Evolutionary conservation across 192 early-diverging fungal species (phyloP), one percentile per base, ranked within the genome.

Genomic region (Irineochytrium annulatum): DNA sequence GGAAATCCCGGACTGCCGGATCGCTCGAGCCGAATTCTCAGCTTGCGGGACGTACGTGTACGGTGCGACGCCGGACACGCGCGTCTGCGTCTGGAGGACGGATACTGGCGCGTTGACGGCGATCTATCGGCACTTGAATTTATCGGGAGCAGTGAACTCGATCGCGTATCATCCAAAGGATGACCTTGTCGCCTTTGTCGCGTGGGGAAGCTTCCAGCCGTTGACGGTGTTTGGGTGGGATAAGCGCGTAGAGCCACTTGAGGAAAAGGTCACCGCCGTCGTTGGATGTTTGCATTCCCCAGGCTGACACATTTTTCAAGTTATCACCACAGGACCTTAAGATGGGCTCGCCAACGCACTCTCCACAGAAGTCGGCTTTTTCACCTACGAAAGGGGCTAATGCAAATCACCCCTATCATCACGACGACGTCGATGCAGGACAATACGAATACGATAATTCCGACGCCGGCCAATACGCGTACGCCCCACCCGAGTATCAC

Each of bases 131-230:
- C 24, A 26, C 11, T 45, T 31, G 19, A 48, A 37, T 3, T 17
- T 24, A 1, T 54, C 39, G 29, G 31, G 26, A 34, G 52, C 39
- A 53, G 56, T 48, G 11, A 52, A 49, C 34, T 34, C 62, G 26
- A 66, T 78, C 16, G 34, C 63, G 1, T 78, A 70, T 45, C 77
- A 78, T 63, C 77, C 77, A 11, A 43, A 48, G 4, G 70, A 73
- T 43, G 39, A 78, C 37, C 56, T 62, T 39, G 33, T 63, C 11
- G 72, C 72, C 26, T 52, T 74, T 27, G 45, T 55, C n/a, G 48
- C 43, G 13, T 66, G 44, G 49, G 68, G 72, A 0, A 33, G 55
- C 1, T 31, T 28, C 41, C 24, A 60, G 22, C 58, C 72, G 2
- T 44, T 74, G 13, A 14, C 24, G 24, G 43, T 74, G 24, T 74